Conservation (phyloP, 768 basidiomycete genomes). For the Suillus decipiens region DNA sequence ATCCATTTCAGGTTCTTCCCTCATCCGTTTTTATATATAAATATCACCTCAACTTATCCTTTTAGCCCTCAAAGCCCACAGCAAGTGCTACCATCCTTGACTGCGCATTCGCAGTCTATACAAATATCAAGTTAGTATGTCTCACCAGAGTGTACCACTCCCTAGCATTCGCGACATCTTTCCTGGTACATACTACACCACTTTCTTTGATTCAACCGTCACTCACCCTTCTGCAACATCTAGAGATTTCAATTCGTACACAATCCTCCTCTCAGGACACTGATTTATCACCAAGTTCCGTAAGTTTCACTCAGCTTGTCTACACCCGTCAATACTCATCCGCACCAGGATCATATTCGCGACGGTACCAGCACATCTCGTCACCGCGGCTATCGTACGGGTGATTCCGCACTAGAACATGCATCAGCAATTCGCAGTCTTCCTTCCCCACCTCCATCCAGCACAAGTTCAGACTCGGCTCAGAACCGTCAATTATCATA, state of each 20-base stretch:
- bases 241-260: constrained; percentile 5
- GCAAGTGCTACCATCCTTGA: constrained; percentile 1
- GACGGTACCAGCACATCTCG: not conserved
- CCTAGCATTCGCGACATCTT: constrained; percentile 60
- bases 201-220: not conserved
- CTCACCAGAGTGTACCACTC: constrained; percentile 34
- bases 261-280: not conserved
- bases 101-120: not conserved
- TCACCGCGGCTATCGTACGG: not conserved
- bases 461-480: constrained; percentile 31
- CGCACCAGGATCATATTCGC: constrained; percentile 1
- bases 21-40: constrained; percentile 17
- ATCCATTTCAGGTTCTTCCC: constrained; percentile 14
- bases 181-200: constrained; percentile 39
- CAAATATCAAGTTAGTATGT: constrained; percentile 15
- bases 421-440: constrained; percentile 13
- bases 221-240: not conserved
- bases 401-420: not conserved
- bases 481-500: constrained; percentile 11
- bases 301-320: not conserved
- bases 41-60: constrained; percentile 10
- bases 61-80: constrained; percentile 9
- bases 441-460: constrained; percentile 28
- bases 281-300: not conserved
- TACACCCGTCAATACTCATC: too few relatives aligned